Conservation (phyloP, 176 grass and related monocot species). For the Oryza brachyantha region DNA sequence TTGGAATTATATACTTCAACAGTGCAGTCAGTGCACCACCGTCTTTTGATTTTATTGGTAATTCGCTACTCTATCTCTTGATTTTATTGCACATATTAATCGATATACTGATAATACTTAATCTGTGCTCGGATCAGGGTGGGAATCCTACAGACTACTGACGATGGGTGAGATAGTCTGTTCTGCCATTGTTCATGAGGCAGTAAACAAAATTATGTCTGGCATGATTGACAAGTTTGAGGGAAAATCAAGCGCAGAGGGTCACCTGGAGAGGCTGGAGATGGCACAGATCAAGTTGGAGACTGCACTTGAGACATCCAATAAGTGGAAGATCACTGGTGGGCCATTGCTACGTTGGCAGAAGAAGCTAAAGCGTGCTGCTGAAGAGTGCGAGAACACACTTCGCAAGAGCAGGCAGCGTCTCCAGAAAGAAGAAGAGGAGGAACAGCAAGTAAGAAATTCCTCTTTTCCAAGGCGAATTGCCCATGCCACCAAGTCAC, state of each 20-base stretch:
- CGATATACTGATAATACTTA: no score
- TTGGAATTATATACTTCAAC: no score
- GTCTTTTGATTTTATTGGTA: no score
- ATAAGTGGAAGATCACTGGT: not conserved
- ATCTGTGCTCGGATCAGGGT: not conserved
- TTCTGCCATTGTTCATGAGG: not conserved
- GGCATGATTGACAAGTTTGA: not conserved
- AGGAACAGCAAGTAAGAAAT: not conserved
- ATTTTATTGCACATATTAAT: no score
- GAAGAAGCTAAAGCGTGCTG: not conserved
- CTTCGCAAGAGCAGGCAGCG: not conserved
- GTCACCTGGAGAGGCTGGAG: conserved; percentile 14
- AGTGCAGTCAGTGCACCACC: no score
- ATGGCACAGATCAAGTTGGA: not conserved
- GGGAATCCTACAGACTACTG: not conserved
- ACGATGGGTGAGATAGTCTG: not conserved
- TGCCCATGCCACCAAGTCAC: not conserved
- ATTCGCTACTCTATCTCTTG: no score
- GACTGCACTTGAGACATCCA: not conserved
- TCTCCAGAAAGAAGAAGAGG: not conserved
- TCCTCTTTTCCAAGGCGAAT: not conserved
- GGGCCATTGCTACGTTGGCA: not conserved
- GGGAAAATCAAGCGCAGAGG: not conserved
- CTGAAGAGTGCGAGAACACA: conserved; percentile 8
- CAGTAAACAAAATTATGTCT: not conserved